A percentile compares a stretch with the other conserved stretches of the same genome.
Conservation (phyloP, 208 protist species). For the Acanthamoeba lugdunensis region DNA sequence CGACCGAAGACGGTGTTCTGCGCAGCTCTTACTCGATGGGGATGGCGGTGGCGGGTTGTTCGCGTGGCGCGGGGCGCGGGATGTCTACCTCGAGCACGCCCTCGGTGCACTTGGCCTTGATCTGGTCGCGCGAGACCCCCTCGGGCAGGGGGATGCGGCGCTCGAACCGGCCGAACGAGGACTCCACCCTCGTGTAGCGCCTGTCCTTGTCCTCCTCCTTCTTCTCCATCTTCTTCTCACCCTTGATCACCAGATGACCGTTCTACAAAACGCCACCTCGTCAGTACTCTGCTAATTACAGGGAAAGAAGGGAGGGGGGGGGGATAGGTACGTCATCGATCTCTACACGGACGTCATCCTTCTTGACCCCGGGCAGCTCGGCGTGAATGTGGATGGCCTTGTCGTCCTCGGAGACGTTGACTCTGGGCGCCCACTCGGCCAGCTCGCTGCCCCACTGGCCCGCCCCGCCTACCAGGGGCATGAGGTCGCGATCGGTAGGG, state of each 20-base stretch:
- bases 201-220: constrained; percentile 73
- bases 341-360: constrained; percentile 35
- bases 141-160: constrained; percentile 40
- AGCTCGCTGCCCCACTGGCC: not conserved
- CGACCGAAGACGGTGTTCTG: too few relatives aligned
- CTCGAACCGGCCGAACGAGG: constrained; percentile 22
- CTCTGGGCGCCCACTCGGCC: constrained; percentile 27
- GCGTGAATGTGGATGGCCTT: constrained; percentile 16
- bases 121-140: not conserved
- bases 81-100: constrained; percentile 67
- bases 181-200: not conserved
- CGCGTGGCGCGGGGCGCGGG: not conserved
- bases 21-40: constrained; percentile 1
- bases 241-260: not conserved
- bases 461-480: not conserved
- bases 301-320: not conserved
- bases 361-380: constrained; percentile 71
- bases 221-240: constrained; percentile 64
- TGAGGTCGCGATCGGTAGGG: not conserved
- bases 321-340: not conserved
- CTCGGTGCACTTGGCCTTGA: constrained; percentile 54
- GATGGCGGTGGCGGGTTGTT: not conserved
- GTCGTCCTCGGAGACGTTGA: constrained; percentile 56
- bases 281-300: not conserved
- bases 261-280: not conserved